A percentile compares a stretch with the other conserved stretches of the same genome.
These are phyloP conservation scores for Tetrahymena thermophila DNA, from an alignment of 73 alveolate genomes.

Conservation along the genomic window DNA sequence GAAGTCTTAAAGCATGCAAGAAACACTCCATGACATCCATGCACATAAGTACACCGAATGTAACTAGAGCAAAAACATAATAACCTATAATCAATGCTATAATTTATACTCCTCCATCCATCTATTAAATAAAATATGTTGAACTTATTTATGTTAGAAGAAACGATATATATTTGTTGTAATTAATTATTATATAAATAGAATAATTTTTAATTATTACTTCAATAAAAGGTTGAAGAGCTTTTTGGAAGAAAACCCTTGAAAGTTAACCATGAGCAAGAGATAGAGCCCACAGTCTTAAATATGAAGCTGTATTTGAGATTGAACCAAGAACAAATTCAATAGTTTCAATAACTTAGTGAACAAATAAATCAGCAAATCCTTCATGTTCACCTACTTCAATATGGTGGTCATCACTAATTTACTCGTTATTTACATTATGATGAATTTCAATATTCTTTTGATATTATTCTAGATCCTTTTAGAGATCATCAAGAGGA, in stretches of 20 bases:
- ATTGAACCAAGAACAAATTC: constrained; percentile 96
- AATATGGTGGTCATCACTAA: constrained; percentile 5
- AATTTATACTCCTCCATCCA: constrained; percentile 39
- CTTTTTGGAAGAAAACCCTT: constrained; percentile 88
- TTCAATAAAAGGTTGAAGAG: constrained; percentile 50
- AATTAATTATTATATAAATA: no score
- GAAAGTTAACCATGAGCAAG: constrained; percentile 96
- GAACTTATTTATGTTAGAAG: background rate
- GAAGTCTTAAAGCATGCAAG: constrained; percentile 94
- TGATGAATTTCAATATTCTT: constrained; percentile 5
- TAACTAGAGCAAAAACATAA: constrained; percentile 68
- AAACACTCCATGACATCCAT: constrained; percentile 98
- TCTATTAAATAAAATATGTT: background rate
- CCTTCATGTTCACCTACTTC: constrained; percentile 55
- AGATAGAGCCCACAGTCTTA: constrained; percentile 98
- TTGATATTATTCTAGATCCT: background rate
- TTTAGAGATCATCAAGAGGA: background rate
- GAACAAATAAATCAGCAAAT: constrained; percentile 84
- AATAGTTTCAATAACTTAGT: constrained; percentile 92
- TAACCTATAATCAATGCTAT: constrained; percentile 61
- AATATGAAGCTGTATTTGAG: constrained; percentile 96
- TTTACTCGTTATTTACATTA: background rate
- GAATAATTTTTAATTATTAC: background rate
- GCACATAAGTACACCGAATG: constrained; percentile 88
- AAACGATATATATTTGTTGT: no score